Percentiles rank a stretch among this genome's conserved stretches.
Evolutionary conservation across 768 basidiomycete genomes (phyloP).

Genomic region (Tremella yokohamensis): DNA sequence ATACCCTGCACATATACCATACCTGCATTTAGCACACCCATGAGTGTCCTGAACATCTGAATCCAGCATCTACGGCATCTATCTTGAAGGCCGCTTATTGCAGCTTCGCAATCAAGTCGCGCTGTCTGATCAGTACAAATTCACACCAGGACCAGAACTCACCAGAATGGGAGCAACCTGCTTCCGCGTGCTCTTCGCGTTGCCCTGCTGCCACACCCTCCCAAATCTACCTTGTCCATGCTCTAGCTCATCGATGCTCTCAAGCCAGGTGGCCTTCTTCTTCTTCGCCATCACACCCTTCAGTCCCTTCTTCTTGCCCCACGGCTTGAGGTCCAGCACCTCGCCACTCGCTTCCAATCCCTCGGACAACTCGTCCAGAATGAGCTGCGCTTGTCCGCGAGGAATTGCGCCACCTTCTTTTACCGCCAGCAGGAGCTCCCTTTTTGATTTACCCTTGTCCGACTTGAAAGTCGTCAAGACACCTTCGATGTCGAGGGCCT

Average conservation of each 20-base stretch:
- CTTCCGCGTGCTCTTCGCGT: conserved; percentile 52
- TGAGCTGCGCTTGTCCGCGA: conserved; percentile 30
- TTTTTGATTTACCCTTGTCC: conserved; percentile 57
- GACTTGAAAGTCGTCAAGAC: conserved; percentile 68
- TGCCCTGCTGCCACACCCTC: conserved; percentile 53
- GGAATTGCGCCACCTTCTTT: conserved; percentile 51
- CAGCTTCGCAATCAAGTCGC: conserved; percentile 35
- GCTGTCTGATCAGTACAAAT: conserved; percentile 14
- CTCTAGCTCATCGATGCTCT: conserved; percentile 14
- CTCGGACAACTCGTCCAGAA: conserved; percentile 58
- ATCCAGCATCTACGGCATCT: not conserved
- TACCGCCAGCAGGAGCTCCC: conserved; percentile 69
- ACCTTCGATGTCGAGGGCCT: conserved; percentile 66
- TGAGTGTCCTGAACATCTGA: not conserved
- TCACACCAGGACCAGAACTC: conserved; percentile 14
- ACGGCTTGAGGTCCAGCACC: conserved; percentile 57
- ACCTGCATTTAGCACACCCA: not conserved
- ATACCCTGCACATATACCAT: not conserved
- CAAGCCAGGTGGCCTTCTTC: conserved; percentile 11
- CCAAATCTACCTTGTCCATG: conserved; percentile 28
- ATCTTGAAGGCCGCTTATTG: conserved; percentile 3
- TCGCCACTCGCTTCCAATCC: conserved; percentile 60
- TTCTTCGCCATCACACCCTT: conserved; percentile 8
- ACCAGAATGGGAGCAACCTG: conserved; percentile 52
- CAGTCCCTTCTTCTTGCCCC: conserved; percentile 35